Evolutionary conservation across 768 basidiomycete species (phyloP).

Genomic region (Tulasnella sp.): DNA sequence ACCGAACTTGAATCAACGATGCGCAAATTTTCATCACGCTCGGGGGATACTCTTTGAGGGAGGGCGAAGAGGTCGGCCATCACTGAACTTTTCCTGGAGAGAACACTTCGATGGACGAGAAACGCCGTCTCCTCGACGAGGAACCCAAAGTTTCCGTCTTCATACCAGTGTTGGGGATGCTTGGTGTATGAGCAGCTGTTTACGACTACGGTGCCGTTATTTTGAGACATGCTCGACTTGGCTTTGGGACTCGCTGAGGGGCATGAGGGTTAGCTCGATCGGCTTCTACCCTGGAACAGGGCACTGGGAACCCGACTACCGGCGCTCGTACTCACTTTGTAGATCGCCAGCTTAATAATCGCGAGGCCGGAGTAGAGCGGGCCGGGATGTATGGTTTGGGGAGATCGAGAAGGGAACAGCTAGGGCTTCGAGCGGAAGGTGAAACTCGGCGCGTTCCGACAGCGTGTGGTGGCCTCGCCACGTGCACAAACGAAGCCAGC

Average conservation of each 20-base stretch:
- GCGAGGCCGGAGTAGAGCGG: neutral
- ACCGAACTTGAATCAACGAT: neutral
- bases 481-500: no score
- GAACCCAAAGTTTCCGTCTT: slow-evolving; percentile 18
- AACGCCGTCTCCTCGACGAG: neutral
- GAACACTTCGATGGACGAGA: neutral
- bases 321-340: neutral
- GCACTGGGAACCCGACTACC: no score
- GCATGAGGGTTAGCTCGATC: neutral
- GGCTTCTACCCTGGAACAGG: no score
- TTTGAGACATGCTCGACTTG: neutral
- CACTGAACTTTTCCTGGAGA: neutral
- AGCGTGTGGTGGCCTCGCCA: no score
- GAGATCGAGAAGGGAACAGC: neutral
- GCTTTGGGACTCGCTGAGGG: neutral
- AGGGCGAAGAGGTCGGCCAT: neutral
- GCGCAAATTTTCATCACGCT: neutral
- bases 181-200: neutral
- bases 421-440: neutral
- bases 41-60: neutral
- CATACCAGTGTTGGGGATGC: slow-evolving; percentile 1
- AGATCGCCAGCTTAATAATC: neutral
- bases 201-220: neutral
- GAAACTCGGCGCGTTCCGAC: neutral
- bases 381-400: no score